Conservation (phyloP, 768 basidiomycete species). For the Mycena indigotica region DNA sequence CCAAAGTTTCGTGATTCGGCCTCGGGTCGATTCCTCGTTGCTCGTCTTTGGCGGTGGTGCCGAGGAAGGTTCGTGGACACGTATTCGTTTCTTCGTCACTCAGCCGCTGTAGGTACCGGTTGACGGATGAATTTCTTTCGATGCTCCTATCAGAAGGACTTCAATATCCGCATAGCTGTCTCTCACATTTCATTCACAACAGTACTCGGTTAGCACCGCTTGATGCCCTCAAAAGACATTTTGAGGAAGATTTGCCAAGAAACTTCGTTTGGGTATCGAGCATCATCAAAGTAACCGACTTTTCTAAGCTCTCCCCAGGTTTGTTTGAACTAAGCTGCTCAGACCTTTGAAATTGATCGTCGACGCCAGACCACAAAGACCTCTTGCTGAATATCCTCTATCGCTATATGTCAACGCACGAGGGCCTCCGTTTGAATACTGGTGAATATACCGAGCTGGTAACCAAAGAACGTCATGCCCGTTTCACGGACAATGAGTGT, state of each 20-base stretch:
- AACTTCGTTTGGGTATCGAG: neutral
- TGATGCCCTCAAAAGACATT: too few species aligned
- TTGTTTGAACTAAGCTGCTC: neutral
- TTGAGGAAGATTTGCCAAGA: neutral
- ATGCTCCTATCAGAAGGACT: neutral
- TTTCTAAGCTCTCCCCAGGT: neutral
- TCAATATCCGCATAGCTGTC: neutral
- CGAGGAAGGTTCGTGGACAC: constrained; percentile 14
- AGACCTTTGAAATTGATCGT: neutral
- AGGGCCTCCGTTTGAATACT: neutral
- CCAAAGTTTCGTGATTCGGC: neutral
- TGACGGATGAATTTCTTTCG: constrained; percentile 1
- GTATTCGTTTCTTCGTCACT: neutral
- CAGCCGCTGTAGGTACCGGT: constrained; percentile 4
- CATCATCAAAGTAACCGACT: neutral
- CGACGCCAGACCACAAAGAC: neutral
- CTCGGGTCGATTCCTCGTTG: neutral
- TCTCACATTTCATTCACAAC: neutral
- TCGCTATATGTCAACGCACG: neutral
- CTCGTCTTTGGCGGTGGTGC: constrained; percentile 16
- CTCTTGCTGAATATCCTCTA: neutral
- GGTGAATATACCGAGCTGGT: neutral
- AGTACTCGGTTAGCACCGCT: too few species aligned
- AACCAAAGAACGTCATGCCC: neutral
- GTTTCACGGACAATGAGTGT: neutral